Evolutionary conservation across 495 filamentous ascomycete species (phyloP).

Genomic region (Margaritispora aquatica): DNA sequence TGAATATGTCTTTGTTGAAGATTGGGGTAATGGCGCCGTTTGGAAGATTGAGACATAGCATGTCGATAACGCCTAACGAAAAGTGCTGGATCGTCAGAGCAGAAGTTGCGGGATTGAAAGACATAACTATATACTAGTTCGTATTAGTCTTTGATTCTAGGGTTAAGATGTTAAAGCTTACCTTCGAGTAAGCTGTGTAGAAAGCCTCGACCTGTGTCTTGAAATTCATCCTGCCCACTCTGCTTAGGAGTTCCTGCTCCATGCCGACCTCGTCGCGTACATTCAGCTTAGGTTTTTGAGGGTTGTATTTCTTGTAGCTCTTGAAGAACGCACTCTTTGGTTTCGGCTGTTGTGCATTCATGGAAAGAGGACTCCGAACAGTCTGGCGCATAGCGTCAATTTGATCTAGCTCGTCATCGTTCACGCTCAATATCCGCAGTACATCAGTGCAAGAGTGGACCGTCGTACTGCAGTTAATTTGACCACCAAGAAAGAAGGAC

Average conservation of each 20-base stretch:
- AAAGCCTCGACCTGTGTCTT: slow-evolving; percentile 33
- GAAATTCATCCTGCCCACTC: slow-evolving; percentile 33
- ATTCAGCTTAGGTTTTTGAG: slow-evolving; percentile 11
- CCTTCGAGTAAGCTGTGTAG: slow-evolving; percentile 45
- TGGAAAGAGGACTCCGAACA: slow-evolving; percentile 3
- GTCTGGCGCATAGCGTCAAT: slow-evolving; percentile 21
- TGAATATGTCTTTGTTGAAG: slow-evolving; percentile 42
- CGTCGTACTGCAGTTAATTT: slow-evolving; percentile 49
- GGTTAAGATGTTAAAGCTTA: slow-evolving; percentile 11
- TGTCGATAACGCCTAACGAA: slow-evolving; percentile 31
- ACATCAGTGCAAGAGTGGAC: slow-evolving; percentile 43
- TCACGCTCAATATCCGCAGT: slow-evolving; percentile 35
- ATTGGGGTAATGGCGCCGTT: slow-evolving; percentile 23
- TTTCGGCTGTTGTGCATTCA: slow-evolving; percentile 8
- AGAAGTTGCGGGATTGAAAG: slow-evolving; percentile 19
- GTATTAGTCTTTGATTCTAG: background rate
- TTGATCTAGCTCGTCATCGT: slow-evolving; percentile 23
- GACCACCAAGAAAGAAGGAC: slow-evolving; percentile 45
- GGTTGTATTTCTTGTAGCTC: slow-evolving; percentile 26
- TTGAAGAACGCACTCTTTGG: slow-evolving; percentile 26
- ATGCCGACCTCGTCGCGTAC: slow-evolving; percentile 28
- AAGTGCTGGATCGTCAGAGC: slow-evolving; percentile 27
- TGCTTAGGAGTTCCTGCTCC: slow-evolving; percentile 32
- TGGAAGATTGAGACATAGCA: slow-evolving; percentile 36
- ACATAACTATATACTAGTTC: slow-evolving; percentile 31